phyloP scores from a whole-genome alignment of 1,139 yeast species.

The Pichia sp. region DNA sequence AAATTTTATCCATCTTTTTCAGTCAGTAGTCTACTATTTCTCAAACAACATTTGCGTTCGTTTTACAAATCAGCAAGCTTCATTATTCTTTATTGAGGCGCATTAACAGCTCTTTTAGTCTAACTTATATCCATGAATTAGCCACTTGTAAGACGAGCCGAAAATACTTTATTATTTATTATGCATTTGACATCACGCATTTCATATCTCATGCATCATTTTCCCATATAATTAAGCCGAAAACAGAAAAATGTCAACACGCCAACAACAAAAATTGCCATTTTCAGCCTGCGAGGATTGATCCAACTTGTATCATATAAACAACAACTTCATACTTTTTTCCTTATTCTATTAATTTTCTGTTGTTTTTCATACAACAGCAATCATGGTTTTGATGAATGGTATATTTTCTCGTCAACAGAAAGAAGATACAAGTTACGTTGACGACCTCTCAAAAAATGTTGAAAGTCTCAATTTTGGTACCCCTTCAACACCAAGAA shows the following conservation, averaged over 20 bases:
- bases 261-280: neutral
- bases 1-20: no score
- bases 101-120: no score
- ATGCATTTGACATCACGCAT: no score
- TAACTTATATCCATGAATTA: no score
- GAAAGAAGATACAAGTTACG: constrained; percentile 23
- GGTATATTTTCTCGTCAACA: constrained; percentile 26
- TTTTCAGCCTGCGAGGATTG: neutral
- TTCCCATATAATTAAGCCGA: neutral
- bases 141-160: no score
- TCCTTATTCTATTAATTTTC: neutral
- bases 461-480: constrained; percentile 29
- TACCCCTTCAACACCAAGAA: constrained; percentile 22
- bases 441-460: constrained; percentile 29
- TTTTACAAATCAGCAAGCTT: no score
- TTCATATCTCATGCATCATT: no score
- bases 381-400: constrained; percentile 24
- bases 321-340: neutral
- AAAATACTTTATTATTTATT: no score
- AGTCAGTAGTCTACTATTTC: no score
- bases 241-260: constrained; percentile 9
- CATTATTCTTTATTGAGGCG: no score
- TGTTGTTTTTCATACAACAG: neutral
- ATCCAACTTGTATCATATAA: neutral
- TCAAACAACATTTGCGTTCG: no score